These are phyloP conservation scores for Globisporangium orthogonon DNA, from an alignment of 352 stramenopile genomes.

Conservation along the genomic window DNA sequence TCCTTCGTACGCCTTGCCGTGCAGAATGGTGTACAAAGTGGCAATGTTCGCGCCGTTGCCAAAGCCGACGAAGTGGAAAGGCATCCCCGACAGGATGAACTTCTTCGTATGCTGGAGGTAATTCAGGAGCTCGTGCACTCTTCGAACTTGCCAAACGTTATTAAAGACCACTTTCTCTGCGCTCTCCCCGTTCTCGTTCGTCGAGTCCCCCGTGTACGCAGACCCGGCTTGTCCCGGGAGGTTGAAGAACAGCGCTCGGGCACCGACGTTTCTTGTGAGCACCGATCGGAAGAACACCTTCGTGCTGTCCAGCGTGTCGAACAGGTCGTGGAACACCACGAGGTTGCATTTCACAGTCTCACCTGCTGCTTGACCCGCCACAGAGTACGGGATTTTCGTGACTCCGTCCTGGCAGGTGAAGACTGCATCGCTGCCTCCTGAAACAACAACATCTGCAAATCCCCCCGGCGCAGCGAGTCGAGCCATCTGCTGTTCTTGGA, in stretches of 20 bases:
- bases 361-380: conserved; percentile 63
- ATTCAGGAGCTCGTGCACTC: conserved; percentile 82
- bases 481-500: conserved; percentile 77
- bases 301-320: conserved; percentile 89
- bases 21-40: conserved; percentile 50
- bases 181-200: conserved; percentile 13
- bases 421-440: conserved; percentile 20
- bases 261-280: conserved; percentile 66
- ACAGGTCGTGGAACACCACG: conserved; percentile 91
- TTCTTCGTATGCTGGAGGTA: conserved; percentile 61
- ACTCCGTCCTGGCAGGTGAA: conserved; percentile 74
- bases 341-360: conserved; percentile 76
- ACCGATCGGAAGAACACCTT: conserved; percentile 86
- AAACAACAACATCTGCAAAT: conserved; percentile 22
- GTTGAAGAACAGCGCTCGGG: conserved; percentile 89
- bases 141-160: conserved; percentile 81
- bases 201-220: conserved; percentile 22
- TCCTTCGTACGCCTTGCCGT: conserved; percentile 33
- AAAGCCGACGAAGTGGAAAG: conserved; percentile 87
- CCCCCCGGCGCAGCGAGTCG: conserved; percentile 44
- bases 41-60: conserved; percentile 87
- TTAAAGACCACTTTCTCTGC: conserved; percentile 38
- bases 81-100: conserved; percentile 59
- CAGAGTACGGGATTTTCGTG: conserved; percentile 77
- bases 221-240: conserved; percentile 86